Base-by-base conservation (phyloP, 805 yeast genomes). In the Kluyveromyces siamensis region DNA sequence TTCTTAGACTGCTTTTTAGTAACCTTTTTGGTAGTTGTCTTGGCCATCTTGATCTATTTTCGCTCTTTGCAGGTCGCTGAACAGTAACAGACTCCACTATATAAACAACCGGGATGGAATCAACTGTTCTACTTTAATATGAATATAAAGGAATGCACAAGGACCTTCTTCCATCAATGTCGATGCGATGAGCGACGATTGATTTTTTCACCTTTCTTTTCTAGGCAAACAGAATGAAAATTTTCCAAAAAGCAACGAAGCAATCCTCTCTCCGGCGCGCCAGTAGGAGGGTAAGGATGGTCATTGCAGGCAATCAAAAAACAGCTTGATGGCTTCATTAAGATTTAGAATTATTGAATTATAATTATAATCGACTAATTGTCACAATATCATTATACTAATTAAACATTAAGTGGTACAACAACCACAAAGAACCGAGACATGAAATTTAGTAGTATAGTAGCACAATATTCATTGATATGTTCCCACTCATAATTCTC, bases 21-120 rank as follows among this genome's bases (percentile, higher is more conserved):
- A 17, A 38, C 40, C 54, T 58, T 58, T 58, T 64, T 62, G 49
- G 61, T 52, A 38, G 51, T 59, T 59, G 61, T 62, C 57, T 60
- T 49, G 25, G 46, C 35, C 16, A 43, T 38, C 27, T 33, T 43
- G 35, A 30, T 30, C 14, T 30, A 11, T 10, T 5, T 30, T 13
- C 14, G 7, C 35, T 30, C 35, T 30, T 30, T 30, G 8, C 14
- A 5, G 14, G 35, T 30, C 7, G 35, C 11, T 30, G 8, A 30
- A 30, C 14, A 7, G 5, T 38, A 39, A 46, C 25, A 37, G 33
- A 10, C n/a, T 16, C 35, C 39, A 21, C 35, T 37, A 14, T n/a
- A 2, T 30, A 25, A 9, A 35, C 25, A 37, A 19, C 39, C 36
- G 37, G 21, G 47, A 48, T 46, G 25, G 6, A 4, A 21, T 4